phyloP scores from a whole-genome alignment of 306 rosid species.

The Cyclanthera cordifolia region DNA sequence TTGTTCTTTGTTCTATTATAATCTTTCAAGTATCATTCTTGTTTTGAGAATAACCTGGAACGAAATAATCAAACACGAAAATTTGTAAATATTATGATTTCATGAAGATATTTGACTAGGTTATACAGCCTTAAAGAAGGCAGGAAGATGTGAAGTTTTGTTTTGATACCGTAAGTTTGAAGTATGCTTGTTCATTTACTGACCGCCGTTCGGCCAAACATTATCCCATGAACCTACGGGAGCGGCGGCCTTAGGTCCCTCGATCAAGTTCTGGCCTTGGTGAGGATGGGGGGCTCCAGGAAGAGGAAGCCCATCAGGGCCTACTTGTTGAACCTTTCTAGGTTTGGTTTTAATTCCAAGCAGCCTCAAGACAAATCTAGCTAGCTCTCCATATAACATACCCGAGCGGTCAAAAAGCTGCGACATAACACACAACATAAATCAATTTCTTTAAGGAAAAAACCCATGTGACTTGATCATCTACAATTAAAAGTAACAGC shows the following conservation, averaged over 20 bases:
- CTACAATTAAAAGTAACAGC: not conserved
- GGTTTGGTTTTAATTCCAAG: slow-evolving; percentile 57
- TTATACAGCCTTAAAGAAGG: not conserved
- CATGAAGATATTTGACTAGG: not conserved
- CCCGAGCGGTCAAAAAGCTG: slow-evolving; percentile 94
- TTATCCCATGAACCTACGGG: slow-evolving; percentile 81
- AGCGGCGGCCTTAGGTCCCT: slow-evolving; percentile 54
- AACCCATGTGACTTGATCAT: not conserved
- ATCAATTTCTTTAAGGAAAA: not conserved
- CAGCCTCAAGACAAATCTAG: slow-evolving; percentile 68
- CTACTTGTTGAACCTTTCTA: slow-evolving; percentile 32
- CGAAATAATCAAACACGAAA: not conserved
- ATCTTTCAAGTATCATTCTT: not conserved
- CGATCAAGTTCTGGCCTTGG: slow-evolving; percentile 40
- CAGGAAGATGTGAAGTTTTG: not conserved
- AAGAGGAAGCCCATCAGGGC: slow-evolving; percentile 49
- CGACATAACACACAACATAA: not conserved
- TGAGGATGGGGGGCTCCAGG: slow-evolving; percentile 31
- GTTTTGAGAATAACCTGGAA: not conserved
- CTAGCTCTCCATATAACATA: slow-evolving; percentile 79
- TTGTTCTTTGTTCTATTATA: not conserved
- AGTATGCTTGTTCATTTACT: slow-evolving; percentile 19
- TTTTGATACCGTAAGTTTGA: not conserved
- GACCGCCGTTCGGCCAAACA: slow-evolving; percentile 54
- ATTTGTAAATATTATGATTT: not conserved